phyloP scores from a whole-genome alignment of 2,329 filamentous ascomycete genomes.

The Penicillium sp. region DNA sequence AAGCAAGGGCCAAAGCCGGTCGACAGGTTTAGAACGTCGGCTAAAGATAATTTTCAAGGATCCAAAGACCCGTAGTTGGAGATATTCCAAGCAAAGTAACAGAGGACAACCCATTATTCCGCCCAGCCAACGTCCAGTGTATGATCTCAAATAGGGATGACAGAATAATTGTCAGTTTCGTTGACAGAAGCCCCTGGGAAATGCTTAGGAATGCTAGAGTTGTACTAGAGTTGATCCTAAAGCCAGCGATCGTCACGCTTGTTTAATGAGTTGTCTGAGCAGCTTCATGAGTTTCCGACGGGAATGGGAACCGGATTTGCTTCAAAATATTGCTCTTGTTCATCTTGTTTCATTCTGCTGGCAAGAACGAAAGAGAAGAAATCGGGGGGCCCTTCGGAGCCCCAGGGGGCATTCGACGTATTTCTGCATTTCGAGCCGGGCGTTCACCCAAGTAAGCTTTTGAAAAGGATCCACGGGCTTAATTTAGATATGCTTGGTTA shows the following conservation, averaged over 20 bases:
- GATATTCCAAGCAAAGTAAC: not conserved
- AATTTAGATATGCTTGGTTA: too few species aligned
- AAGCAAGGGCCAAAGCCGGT: slow-evolving; percentile 1
- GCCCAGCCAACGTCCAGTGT: not conserved
- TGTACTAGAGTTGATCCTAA: not conserved
- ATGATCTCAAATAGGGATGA: not conserved
- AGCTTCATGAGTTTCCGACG: not conserved
- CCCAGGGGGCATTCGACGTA: too few species aligned
- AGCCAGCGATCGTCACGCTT: not conserved
- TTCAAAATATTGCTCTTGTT: not conserved
- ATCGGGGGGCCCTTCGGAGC: too few species aligned
- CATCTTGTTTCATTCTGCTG: too few species aligned
- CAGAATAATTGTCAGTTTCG: not conserved
- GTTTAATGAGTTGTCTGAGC: not conserved
- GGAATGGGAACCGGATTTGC: not conserved
- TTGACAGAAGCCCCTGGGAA: not conserved
- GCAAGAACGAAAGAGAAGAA: too few species aligned
- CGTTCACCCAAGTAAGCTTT: too few species aligned
- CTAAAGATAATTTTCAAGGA: not conserved
- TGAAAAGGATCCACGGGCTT: too few species aligned
- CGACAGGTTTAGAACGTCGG: not conserved
- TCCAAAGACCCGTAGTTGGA: not conserved
- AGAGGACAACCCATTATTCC: not conserved
- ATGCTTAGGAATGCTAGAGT: not conserved
- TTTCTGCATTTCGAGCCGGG: too few species aligned